Percentiles rank a stretch among this genome's conserved stretches.
These are phyloP conservation scores for Thyridium curvatum DNA, from an alignment of 2,329 filamentous ascomycete species.

Conservation along the genomic window DNA sequence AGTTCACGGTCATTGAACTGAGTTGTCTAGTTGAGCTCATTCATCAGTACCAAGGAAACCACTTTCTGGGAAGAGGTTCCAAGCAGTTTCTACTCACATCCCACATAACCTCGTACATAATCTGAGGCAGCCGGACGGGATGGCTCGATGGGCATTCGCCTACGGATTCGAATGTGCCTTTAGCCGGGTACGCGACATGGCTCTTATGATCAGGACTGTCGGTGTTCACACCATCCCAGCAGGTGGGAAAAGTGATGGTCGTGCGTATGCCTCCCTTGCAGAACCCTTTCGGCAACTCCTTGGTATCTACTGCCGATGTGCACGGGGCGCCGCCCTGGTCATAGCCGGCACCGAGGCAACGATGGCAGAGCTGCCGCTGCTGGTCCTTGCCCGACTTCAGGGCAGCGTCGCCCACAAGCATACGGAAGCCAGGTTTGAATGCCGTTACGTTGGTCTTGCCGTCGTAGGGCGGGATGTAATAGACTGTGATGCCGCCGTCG, in stretches of 20 bases:
- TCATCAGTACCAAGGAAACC: neutral
- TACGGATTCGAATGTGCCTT: conserved; percentile 22
- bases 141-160: conserved; percentile 43
- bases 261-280: conserved; percentile 41
- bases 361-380: conserved; percentile 3
- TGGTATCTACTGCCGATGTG: conserved; percentile 30
- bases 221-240: conserved; percentile 46
- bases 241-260: conserved; percentile 39
- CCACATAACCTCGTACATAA: conserved; percentile 58
- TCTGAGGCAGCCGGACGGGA: conserved; percentile 48
- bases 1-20: conserved; percentile 16
- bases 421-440: conserved; percentile 33
- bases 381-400: conserved; percentile 1
- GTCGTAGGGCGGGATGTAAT: conserved; percentile 25
- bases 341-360: conserved; percentile 12
- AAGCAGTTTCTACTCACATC: too few species aligned
- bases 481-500: conserved; percentile 28
- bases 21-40: conserved; percentile 4
- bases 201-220: conserved; percentile 40
- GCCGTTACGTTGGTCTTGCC: conserved; percentile 27
- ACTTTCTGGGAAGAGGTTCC: too few species aligned
- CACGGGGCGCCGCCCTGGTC: conserved; percentile 21
- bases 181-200: conserved; percentile 43
- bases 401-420: conserved; percentile 28
- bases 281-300: conserved; percentile 41